These are phyloP conservation scores for Scutellaria minor DNA, from an alignment of 257 asterid species.

Conservation along the genomic window DNA sequence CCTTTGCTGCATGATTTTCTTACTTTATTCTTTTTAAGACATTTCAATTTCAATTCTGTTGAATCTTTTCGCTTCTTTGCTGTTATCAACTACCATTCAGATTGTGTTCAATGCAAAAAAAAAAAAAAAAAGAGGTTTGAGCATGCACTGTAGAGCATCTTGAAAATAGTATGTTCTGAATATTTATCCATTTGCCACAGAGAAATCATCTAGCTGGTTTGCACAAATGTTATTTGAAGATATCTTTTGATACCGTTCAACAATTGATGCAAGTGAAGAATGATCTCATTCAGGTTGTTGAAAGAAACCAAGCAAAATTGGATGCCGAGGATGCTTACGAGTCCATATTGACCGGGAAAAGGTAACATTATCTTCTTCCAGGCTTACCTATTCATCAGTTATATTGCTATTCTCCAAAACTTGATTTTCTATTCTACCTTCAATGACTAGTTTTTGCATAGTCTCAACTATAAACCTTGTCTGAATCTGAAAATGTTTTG, in stretches of 20 bases:
- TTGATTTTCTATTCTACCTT: constrained; percentile 7
- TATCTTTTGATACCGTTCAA: constrained; percentile 96
- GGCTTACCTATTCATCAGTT: constrained; percentile 10
- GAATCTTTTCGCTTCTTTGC: constrained; percentile 17
- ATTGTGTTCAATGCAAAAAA: not conserved
- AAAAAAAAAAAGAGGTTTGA: not conserved
- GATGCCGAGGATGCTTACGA: constrained; percentile 95
- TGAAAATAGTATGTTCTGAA: constrained; percentile 35
- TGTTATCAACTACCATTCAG: constrained; percentile 5
- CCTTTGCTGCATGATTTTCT: constrained; percentile 1
- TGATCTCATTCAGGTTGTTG: constrained; percentile 84
- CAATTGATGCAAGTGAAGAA: constrained; percentile 90
- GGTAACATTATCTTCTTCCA: constrained; percentile 44
- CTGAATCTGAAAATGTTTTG: constrained; percentile 37
- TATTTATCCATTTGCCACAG: constrained; percentile 48
- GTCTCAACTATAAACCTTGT: constrained; percentile 20
- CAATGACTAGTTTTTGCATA: constrained; percentile 16
- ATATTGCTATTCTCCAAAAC: constrained; percentile 11
- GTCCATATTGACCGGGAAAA: constrained; percentile 85
- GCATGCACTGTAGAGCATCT: constrained; percentile 3
- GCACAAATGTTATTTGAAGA: constrained; percentile 75
- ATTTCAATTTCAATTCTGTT: constrained; percentile 6
- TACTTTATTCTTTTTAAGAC: not conserved
- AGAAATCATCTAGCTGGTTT: constrained; percentile 94
- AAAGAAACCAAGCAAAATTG: constrained; percentile 80